These are phyloP conservation scores for Saccharomycopsis synnaedendra DNA, from an alignment of 805 yeast species.

Conservation along the genomic window DNA sequence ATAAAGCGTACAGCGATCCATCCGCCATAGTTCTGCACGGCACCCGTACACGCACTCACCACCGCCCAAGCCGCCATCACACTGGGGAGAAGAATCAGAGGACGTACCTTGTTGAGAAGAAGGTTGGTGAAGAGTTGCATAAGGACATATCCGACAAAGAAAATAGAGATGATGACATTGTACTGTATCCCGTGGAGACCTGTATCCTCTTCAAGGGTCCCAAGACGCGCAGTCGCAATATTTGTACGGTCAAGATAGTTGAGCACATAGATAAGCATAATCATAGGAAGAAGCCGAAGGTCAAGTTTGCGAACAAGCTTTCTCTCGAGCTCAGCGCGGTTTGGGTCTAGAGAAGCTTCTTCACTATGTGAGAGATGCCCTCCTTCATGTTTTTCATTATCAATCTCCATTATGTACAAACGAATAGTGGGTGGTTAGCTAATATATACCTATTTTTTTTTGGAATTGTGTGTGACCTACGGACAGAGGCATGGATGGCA, in stretches of 20 bases:
- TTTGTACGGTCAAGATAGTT: conserved; percentile 54
- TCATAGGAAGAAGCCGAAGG: conserved; percentile 37
- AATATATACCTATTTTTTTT: no score
- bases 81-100: conserved; percentile 37
- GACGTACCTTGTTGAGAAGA: conserved; percentile 40
- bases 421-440: no score
- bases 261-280: conserved; percentile 56
- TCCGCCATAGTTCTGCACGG: conserved; percentile 35
- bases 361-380: no score
- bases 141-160: conserved; percentile 45
- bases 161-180: conserved; percentile 46
- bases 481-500: no score
- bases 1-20: conserved; percentile 55
- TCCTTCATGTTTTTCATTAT: no score
- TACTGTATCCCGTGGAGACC: conserved; percentile 52
- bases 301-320: conserved; percentile 42
- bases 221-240: conserved; percentile 52
- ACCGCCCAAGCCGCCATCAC: conserved; percentile 41
- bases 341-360: no score
- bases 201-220: conserved; percentile 49
- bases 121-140: conserved; percentile 51
- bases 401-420: no score
- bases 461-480: no score
- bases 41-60: conserved; percentile 45
- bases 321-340: conserved; percentile 20